Base-by-base conservation (phyloP, 163 green algal species). In the Picocystis sp. region DNA sequence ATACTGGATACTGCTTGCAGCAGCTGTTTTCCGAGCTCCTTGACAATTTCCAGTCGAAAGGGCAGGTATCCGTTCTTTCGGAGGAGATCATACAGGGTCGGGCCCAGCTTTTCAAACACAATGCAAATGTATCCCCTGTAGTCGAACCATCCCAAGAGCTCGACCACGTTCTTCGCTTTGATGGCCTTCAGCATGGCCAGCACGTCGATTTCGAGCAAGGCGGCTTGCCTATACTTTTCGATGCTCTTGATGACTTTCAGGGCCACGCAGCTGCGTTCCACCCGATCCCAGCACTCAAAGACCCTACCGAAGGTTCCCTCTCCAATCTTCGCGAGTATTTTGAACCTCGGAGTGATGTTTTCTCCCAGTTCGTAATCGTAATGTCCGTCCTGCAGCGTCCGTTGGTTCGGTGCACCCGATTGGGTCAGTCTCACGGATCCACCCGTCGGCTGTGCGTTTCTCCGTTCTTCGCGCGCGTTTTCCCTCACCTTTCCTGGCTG, bases 201-300 rank as follows among this genome's bases (percentile, higher is more conserved):
- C 44, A 71, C 65, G 11, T 72, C 57, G 33, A 93, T 80, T 75
- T 99, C 90, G 21, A 95, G 92, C 87, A 95, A 95, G 13, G 89
- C 88, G 34, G 90, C 90, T 48, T 94, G 80, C 10, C 83, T 69
- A 64, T 96, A 97, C 64, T 94, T 95, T 58, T 82, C 70, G 24
- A 91, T 79, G 61, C 89, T 92, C n/a, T 90, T 72, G 15, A 98
- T 84, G 41, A 98, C 80, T 63, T 99, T 99, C 49, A 98, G 83
- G 1, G 91, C 91, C 3, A 94, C 84, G 58, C 93, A 94, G 33
- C 81, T 65, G 44, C 77, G 71, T 34, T 72, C 63, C 35, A 86
- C 74, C 9, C 89, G 66, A 69, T 99, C 91, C 87, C 87, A 97
- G 73, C 91, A 99, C 60, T 99, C 91, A 8, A 98, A 60, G 17